A percentile compares a stretch with the other conserved stretches of the same genome.
phyloP scores from a whole-genome alignment of 164 flowering plant genomes.

The Vitis labrusca region DNA sequence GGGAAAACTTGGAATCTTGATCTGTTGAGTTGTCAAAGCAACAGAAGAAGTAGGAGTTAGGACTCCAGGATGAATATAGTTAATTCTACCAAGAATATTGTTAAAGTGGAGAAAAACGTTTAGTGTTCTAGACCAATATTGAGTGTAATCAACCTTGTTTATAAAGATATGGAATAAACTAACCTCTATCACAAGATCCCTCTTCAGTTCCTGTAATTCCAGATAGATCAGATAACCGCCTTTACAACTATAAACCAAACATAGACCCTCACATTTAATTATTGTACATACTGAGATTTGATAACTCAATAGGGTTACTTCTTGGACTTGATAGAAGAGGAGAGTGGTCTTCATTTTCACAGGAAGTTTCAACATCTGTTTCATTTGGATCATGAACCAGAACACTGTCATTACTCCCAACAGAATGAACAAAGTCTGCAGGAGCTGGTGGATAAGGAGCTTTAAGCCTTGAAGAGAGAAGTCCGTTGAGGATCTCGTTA shows the following conservation, averaged over 20 bases:
- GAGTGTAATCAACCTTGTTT: slow-evolving; percentile 5
- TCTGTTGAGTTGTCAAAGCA: slow-evolving; percentile 35
- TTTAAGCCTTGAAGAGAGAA: slow-evolving; percentile 67
- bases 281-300: slow-evolving; percentile 43
- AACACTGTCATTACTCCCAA: slow-evolving; percentile 13
- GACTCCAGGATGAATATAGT: neutral
- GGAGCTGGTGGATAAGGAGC: slow-evolving; percentile 82
- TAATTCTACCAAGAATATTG: neutral
- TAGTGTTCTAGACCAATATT: too few relatives aligned
- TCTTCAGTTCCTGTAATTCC: slow-evolving; percentile 39
- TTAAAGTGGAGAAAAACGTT: too few relatives aligned
- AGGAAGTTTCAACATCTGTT: slow-evolving; percentile 24
- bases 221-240: slow-evolving; percentile 1
- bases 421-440: slow-evolving; percentile 41
- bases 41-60: neutral
- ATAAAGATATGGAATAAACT: slow-evolving; percentile 20
- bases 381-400: slow-evolving; percentile 26
- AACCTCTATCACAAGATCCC: slow-evolving; percentile 41
- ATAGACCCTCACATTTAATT: neutral
- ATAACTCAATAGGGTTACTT: slow-evolving; percentile 20
- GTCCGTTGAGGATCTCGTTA: slow-evolving; percentile 90
- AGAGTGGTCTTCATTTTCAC: slow-evolving; percentile 38
- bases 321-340: slow-evolving; percentile 50
- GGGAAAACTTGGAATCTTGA: slow-evolving; percentile 36
- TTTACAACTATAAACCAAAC: neutral